Evolutionary conservation across 2,329 filamentous ascomycete species (phyloP).

Genomic region (Penicillium nordicum): DNA sequence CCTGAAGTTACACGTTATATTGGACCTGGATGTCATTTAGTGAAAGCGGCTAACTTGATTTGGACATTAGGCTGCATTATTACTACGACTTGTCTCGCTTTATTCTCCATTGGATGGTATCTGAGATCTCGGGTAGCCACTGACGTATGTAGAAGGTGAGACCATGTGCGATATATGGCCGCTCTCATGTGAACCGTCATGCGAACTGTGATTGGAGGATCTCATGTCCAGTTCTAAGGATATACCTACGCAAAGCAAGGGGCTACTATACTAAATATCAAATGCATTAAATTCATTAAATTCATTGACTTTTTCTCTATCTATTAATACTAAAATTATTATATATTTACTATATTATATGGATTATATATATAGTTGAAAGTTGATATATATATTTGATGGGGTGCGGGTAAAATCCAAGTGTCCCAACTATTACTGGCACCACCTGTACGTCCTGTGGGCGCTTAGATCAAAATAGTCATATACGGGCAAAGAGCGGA

Average conservation of each 20-base stretch:
- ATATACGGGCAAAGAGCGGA: conserved; percentile 4
- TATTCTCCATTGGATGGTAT: not conserved
- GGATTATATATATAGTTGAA: too few relatives aligned
- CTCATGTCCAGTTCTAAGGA: not conserved
- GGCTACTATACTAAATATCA: too few relatives aligned
- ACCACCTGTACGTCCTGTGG: conserved; percentile 5
- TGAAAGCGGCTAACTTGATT: not conserved
- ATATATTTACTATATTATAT: too few relatives aligned
- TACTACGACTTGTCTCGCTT: not conserved
- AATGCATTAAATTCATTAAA: too few relatives aligned
- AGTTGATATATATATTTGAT: too few relatives aligned
- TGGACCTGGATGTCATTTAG: not conserved
- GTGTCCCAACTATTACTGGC: too few relatives aligned
- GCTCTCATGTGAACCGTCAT: not conserved
- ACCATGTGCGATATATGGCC: not conserved
- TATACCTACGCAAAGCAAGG: too few relatives aligned
- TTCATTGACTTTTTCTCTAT: too few relatives aligned
- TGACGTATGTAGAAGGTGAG: not conserved
- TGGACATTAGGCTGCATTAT: not conserved
- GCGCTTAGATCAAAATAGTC: conserved; percentile 8
- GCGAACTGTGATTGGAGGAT: not conserved
- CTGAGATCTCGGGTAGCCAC: not conserved
- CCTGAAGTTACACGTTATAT: not conserved
- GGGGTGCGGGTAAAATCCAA: too few relatives aligned
- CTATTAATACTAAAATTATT: too few relatives aligned